Evolutionary conservation across 192 early-diverging fungal species (phyloP), one percentile per base, ranked within the genome.

Genomic region (Fimicolochytrium jonesii): DNA sequence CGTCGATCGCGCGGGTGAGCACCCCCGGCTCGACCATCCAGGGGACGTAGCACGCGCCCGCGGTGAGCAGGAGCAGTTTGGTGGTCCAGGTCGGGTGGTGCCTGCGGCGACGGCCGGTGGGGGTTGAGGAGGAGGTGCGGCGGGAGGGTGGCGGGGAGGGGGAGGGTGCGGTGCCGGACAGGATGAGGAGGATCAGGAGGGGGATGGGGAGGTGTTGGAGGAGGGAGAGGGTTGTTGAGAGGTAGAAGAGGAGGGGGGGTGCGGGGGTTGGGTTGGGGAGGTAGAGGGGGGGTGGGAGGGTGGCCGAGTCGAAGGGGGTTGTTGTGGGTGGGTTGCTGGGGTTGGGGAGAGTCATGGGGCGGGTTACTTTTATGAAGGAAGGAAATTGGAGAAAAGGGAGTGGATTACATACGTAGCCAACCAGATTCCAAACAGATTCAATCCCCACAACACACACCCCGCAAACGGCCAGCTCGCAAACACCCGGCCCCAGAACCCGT

Each of bases 21-120:
- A 73, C 32, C 11, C 60, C 58, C 7, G 66, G 65, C 52, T 73
- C 65, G 28, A 73, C 20, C 47, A 34, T 50, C 49, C 49, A 62
- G 18, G 48, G 53, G 2, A 56, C 17, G 1, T 15, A 25, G 5
- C 56, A 41, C 32, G 69, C 15, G 6, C 48, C 36, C 13, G 42
- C 61, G 22, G 69, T 11, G 15, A 57, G 34, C 26, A 69, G 47
- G 17, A 68, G 22, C n/a, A 28, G 11, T 49, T 58, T 68, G 6
- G 55, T 41, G 4, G 32, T 32, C 31, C 39, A 11, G 6, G 66
- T 42, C 17, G 33, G 55, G 28, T 53, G 50, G 35, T 32, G 66
- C 15, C 13, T 15, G 23, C 18, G 11, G 39, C 48, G 17, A 5
- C 39, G 25, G 1, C 48, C 23, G 4, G 36, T 11, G 41, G 18